Conservation (phyloP, 2,329 filamentous ascomycete genomes). For the Colletotrichum sidae region DNA sequence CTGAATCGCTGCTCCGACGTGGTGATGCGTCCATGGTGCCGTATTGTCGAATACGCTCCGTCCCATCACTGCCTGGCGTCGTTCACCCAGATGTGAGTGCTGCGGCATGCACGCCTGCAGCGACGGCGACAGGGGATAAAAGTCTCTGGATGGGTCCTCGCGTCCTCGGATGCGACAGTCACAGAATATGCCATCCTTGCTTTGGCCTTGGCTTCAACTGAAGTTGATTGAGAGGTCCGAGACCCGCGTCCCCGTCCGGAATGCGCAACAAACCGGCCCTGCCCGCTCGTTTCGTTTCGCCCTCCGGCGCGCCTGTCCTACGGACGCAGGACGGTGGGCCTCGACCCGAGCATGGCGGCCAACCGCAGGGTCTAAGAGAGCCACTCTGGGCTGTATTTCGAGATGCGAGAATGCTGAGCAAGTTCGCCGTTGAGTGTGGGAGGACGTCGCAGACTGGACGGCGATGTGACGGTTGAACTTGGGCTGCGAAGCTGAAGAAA, state of each 20-base stretch:
- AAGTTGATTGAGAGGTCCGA: slow-evolving; percentile 31
- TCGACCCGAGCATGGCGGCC: slow-evolving; percentile 4
- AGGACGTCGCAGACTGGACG: slow-evolving; percentile 23
- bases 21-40: neutral
- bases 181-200: slow-evolving; percentile 27
- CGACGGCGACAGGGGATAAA: slow-evolving; percentile 26
- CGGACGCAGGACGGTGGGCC: slow-evolving; percentile 24
- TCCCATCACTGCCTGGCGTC: slow-evolving; percentile 17
- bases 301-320: slow-evolving; percentile 16
- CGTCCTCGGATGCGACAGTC: slow-evolving; percentile 23
- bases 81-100: slow-evolving; percentile 3
- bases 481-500: neutral
- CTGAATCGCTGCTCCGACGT: slow-evolving; percentile 17
- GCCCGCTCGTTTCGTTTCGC: slow-evolving; percentile 37
- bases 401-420: too few relatives aligned
- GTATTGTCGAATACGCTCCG: neutral
- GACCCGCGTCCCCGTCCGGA: slow-evolving; percentile 21
- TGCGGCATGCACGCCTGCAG: slow-evolving; percentile 5
- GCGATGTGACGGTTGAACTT: slow-evolving; percentile 30
- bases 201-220: slow-evolving; percentile 29
- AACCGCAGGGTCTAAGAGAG: slow-evolving; percentile 16
- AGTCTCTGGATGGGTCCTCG: slow-evolving; percentile 8
- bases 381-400: neutral
- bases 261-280: slow-evolving; percentile 22
- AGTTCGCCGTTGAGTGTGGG: neutral